Evolutionary conservation across 78 protist species (phyloP).

Genomic region (Dictyostelium citrinum): DNA sequence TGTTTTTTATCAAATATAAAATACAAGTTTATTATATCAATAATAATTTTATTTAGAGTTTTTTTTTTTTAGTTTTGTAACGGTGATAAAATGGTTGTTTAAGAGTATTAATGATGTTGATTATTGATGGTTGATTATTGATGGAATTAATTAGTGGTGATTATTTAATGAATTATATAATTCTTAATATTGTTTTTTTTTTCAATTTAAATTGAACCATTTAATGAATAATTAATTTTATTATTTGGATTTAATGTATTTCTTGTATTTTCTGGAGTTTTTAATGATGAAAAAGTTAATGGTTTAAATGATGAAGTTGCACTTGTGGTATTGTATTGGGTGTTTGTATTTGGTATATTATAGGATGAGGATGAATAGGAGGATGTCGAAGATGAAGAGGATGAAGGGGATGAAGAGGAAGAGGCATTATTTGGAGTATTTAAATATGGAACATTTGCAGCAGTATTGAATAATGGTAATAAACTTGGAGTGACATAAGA

Average conservation of each 20-base stretch:
- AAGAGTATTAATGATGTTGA: not conserved
- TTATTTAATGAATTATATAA: not conserved
- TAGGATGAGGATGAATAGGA: not conserved
- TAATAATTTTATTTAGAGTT: not conserved
- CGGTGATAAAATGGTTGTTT: not conserved
- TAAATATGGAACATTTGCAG: slow-evolving; percentile 42
- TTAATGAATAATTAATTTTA: not conserved
- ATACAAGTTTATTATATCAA: not conserved
- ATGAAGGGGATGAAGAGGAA: not conserved
- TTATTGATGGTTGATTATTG: not conserved
- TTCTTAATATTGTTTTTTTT: no score
- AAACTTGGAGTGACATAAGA: slow-evolving; percentile 35
- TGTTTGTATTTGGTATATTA: not conserved
- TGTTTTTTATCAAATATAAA: not conserved
- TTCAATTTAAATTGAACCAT: not conserved
- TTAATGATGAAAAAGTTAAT: slow-evolving; percentile 4
- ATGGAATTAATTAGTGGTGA: no score
- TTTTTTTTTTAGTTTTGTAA: no score
- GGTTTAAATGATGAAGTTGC: not conserved
- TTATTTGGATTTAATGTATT: not conserved
- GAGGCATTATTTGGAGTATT: not conserved
- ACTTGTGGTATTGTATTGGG: not conserved
- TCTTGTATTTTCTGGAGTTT: not conserved
- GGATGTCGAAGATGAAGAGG: not conserved
- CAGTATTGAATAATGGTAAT: slow-evolving; percentile 24